Base-by-base conservation (phyloP, 345 rosid genomes). In the Eucalyptus microcorys region DNA sequence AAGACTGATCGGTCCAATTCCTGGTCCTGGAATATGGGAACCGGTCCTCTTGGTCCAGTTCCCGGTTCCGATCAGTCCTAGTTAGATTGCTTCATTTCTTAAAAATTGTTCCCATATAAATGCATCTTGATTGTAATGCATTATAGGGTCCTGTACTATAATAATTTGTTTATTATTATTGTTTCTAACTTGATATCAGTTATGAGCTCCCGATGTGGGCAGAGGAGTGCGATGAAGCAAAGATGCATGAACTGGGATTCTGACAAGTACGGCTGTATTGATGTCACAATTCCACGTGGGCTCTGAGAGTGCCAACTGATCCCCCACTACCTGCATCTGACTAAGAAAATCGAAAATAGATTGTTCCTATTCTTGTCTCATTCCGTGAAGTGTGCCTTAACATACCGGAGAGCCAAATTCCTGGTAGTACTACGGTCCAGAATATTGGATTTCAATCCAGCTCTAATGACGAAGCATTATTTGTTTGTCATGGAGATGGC, bases 1-100 rank as follows among this genome's bases (percentile, higher is more conserved):
- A 50, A 0, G 8, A 50, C 21, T 1, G 1, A 0, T 50, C 8
- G 4, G 8, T 50, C 8, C 6, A 4, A 3, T 50, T 50, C 21
- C 3, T 0, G 8, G 21, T 50, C 53, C 8, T 2, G 7, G 5
- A 49, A 49, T 49, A 7, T 6, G 1, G 16, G 5, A 49, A 49
- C 16, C 1, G 16, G 17, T 49, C n/a, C n/a, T n/a, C n/a, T n/a
- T n/a, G 3, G 3, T 16, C 4, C 21, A 2, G 7, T 50, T 50
- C 53, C 21, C 22, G 2, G 7, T 50, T 52, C 24, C 2, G 10
- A 19, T 52, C 22, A 7, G 10, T 19, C 55, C 19, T 1, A 30
- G 21, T n/a, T n/a, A 64, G 5, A 14, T n/a, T 64, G 76, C 37
- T 64, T n/a, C 37, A 14, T n/a, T 64, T 64, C 76, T 64, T n/a